Evolutionary conservation across 1,284 basidiomycete genomes (phyloP), one percentile per base, ranked within the genome.

Genomic region (Xerocomus cyaneibrunnescens): DNA sequence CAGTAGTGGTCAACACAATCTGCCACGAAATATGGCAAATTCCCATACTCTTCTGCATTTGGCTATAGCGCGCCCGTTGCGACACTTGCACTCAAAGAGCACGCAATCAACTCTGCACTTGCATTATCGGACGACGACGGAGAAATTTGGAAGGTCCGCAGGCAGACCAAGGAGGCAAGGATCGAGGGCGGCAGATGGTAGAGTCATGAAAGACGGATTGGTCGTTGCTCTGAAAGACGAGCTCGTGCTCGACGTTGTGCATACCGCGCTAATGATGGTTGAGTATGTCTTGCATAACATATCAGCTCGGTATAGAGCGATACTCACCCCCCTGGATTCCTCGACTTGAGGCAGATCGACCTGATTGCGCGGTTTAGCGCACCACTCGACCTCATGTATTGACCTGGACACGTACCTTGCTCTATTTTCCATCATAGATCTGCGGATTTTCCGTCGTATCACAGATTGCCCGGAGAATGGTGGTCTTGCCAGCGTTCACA

Each of bases 181-280:
- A n/a, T n/a, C n/a, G n/a, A n/a, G n/a, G n/a, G n/a, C n/a, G n/a
- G n/a, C n/a, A n/a, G n/a, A n/a, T n/a, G n/a, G n/a, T n/a, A n/a
- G 40, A 49, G 5, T 49, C 48, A 4, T 48, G 47, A 17, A 48
- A 48, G 9, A 43, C 38, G 1, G 44, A 16, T 2, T 48, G 42
- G 2, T 43, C 3, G 23, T 48, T 48, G 40, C 31, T 28, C 4
- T 8, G 23, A 14, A 48, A 48, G 5, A 48, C n/a, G 12, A 43
- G 17, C 13, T 25, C 46, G 4, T 48, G 19, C 10, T 45, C 47
- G 23, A 48, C 8, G 9, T 17, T 30, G 16, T 45, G 41, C 5
- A 45, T 28, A 17, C 48, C 41, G 4, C 46, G 31, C 46, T 42
- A 12, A 10, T 4, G 9, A 27, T 1, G 7, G 1, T n/a, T n/a